Evolutionary conservation across 106 monocot species (phyloP).

Genomic region (Posidonia australis): DNA sequence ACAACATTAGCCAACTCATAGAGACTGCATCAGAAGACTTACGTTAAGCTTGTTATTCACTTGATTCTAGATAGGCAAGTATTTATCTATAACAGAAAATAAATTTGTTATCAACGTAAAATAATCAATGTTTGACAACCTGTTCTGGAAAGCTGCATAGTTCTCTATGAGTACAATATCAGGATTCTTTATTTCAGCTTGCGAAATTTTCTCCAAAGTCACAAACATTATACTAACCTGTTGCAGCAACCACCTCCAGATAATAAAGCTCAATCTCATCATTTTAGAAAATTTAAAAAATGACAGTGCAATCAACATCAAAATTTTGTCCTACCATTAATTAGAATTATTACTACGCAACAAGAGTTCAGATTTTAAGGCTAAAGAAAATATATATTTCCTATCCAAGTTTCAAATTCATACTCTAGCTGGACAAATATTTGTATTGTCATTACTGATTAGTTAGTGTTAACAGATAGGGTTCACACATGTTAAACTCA

Average conservation of each 20-base stretch:
- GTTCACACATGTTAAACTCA: conserved; percentile 31
- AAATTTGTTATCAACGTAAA: neutral
- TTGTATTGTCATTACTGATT: neutral
- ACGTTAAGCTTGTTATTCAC: neutral
- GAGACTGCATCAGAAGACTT: conserved; percentile 48
- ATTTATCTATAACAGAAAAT: neutral
- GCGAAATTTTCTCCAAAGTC: conserved; percentile 95
- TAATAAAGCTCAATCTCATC: neutral
- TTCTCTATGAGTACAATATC: conserved; percentile 93
- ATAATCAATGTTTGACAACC: conserved; percentile 25
- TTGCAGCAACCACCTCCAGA: neutral
- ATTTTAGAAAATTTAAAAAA: neutral
- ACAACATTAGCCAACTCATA: conserved; percentile 98
- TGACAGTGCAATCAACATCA: neutral
- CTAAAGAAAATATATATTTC: neutral
- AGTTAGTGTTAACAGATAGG: neutral
- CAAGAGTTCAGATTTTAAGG: neutral
- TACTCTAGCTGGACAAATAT: neutral
- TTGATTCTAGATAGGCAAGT: neutral
- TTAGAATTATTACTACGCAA: neutral
- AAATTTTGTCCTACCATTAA: neutral
- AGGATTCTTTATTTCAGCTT: conserved; percentile 73
- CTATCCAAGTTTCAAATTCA: neutral
- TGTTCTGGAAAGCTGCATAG: conserved; percentile 98
- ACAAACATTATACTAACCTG: conserved; percentile 95